Conservation (phyloP, 2,329 filamentous ascomycete species). For the Nemania sp. region DNA sequence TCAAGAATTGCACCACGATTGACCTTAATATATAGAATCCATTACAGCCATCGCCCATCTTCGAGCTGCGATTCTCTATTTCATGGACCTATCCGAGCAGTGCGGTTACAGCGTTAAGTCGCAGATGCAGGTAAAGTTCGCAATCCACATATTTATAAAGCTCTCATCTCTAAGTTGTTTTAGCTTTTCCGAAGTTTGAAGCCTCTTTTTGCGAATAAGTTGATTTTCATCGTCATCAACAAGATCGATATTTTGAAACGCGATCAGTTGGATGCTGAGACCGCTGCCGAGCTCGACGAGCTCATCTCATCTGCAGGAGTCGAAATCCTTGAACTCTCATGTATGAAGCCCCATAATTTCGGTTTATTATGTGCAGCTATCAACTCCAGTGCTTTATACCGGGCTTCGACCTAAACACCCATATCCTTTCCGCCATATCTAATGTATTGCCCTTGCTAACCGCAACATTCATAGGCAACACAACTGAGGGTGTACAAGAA, state of each 20-base stretch:
- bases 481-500: constrained; percentile 88
- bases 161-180: constrained; percentile 9
- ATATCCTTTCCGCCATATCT: neutral
- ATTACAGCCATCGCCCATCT: constrained; percentile 98
- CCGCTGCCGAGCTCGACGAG: constrained; percentile 74
- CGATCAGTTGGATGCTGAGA: constrained; percentile 80
- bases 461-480: constrained; percentile 55
- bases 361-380: neutral
- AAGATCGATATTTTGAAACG: constrained; percentile 93
- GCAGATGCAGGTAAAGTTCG: constrained; percentile 67
- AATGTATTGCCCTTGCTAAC: constrained; percentile 1
- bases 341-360: constrained; percentile 42
- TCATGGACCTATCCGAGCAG: constrained; percentile 79
- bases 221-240: constrained; percentile 96
- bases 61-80: constrained; percentile 92
- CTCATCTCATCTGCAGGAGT: constrained; percentile 87
- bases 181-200: constrained; percentile 91
- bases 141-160: neutral
- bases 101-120: constrained; percentile 84
- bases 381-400: neutral
- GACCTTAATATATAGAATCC: constrained; percentile 54
- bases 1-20: too few relatives aligned
- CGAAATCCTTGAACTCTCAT: constrained; percentile 90
- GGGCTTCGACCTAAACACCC: neutral
- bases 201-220: constrained; percentile 94